Percentiles rank a stretch among this genome's conserved stretches.
These are phyloP conservation scores for Trichomonascaceae sp. DNA, from an alignment of 1,139 yeast genomes.

Conservation along the genomic window DNA sequence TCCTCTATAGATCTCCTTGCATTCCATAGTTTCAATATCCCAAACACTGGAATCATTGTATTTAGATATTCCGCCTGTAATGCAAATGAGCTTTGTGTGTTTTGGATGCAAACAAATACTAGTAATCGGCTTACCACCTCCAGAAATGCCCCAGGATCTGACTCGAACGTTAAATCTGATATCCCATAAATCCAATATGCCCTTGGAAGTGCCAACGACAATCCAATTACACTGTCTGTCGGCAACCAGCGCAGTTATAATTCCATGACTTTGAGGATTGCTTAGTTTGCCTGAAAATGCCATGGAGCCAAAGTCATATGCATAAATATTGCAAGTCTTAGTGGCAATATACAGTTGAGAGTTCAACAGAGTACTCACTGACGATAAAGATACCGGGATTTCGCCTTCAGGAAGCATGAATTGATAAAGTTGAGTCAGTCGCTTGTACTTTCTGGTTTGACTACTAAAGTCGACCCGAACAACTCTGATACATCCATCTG, in stretches of 20 bases:
- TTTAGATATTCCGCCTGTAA: constrained; percentile 61
- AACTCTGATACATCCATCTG: constrained; percentile 56
- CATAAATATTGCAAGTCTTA: constrained; percentile 47
- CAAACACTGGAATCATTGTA: constrained; percentile 58
- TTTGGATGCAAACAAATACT: constrained; percentile 43
- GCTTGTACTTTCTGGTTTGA: constrained; percentile 28
- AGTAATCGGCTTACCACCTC: constrained; percentile 41
- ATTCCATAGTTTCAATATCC: constrained; percentile 65
- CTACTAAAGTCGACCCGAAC: constrained; percentile 44
- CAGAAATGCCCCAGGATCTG: constrained; percentile 55
- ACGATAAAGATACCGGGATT: constrained; percentile 40
- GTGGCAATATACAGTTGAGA: constrained; percentile 42
- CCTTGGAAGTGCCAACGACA: constrained; percentile 67
- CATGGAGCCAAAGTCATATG: constrained; percentile 59
- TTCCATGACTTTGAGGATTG: constrained; percentile 61
- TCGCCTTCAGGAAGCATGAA: constrained; percentile 26
- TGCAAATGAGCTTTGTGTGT: constrained; percentile 41
- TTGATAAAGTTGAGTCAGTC: constrained; percentile 18
- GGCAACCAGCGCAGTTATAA: constrained; percentile 54
- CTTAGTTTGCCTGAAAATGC: constrained; percentile 38
- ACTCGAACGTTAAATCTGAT: constrained; percentile 57
- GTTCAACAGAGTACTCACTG: constrained; percentile 1
- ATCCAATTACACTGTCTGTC: constrained; percentile 56
- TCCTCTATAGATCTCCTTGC: constrained; percentile 46
- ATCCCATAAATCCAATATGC: constrained; percentile 78